Conservation (phyloP, 1,284 basidiomycete genomes). For the Tylopilus orsonianus region DNA sequence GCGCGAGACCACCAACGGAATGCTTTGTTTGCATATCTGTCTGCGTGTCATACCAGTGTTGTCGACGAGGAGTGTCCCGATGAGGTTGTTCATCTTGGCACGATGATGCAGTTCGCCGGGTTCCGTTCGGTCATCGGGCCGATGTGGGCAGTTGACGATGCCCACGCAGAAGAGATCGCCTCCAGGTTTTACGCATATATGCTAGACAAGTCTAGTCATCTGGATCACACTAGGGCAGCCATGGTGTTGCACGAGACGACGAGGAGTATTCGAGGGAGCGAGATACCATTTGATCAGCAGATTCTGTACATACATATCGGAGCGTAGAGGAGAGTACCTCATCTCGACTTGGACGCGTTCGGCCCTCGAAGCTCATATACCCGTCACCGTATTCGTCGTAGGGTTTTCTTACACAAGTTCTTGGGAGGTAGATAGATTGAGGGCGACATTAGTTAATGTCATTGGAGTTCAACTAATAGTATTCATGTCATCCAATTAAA, state of each 20-base stretch:
- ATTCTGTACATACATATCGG: slow-evolving; percentile 3
- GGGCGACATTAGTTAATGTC: no score
- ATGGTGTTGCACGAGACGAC: slow-evolving; percentile 3
- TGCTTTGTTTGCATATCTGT: slow-evolving; percentile 35
- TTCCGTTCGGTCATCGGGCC: slow-evolving; percentile 9
- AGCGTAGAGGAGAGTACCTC: no score
- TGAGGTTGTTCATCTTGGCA: slow-evolving; percentile 24
- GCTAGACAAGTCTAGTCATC: not conserved
- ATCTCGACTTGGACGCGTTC: no score
- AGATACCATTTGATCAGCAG: not conserved
- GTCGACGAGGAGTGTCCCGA: not conserved
- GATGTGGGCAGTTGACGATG: slow-evolving; percentile 6
- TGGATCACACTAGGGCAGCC: slow-evolving; percentile 6
- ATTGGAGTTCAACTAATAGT: no score
- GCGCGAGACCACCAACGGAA: slow-evolving; percentile 20
- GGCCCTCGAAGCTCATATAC: no score
- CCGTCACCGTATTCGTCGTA: no score
- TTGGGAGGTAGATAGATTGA: no score
- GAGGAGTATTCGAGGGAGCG: not conserved
- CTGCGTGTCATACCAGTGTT: slow-evolving; percentile 31
- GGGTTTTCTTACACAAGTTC: no score
- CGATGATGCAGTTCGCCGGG: slow-evolving; percentile 7
- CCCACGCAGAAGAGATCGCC: not conserved
- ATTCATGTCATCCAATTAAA: no score
- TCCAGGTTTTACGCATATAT: slow-evolving; percentile 7